These are phyloP conservation scores for Curvularia hawaiiensis DNA, from an alignment of 2,329 filamentous ascomycete genomes.

Conservation along the genomic window DNA sequence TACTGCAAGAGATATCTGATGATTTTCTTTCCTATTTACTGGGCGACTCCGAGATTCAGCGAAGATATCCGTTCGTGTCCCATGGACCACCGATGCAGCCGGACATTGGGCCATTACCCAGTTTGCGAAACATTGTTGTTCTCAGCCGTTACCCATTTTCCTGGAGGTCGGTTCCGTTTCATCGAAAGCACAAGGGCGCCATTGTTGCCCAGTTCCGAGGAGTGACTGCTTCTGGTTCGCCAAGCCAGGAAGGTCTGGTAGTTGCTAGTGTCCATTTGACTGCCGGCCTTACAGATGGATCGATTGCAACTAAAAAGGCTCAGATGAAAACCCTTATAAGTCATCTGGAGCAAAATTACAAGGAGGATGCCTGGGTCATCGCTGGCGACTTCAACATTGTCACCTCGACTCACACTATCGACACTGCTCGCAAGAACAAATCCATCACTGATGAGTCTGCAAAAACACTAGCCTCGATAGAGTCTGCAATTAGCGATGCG, in stretches of 20 bases:
- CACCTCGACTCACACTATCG: slow-evolving; percentile 63
- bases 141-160: slow-evolving; percentile 61
- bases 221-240: slow-evolving; percentile 36
- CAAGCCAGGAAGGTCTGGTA: slow-evolving; percentile 46
- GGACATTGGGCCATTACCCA: slow-evolving; percentile 62
- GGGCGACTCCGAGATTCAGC: slow-evolving; percentile 51
- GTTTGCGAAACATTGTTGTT: slow-evolving; percentile 65
- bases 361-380: slow-evolving; percentile 59
- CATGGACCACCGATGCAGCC: slow-evolving; percentile 61
- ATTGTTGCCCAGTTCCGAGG: slow-evolving; percentile 54
- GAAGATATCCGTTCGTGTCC: slow-evolving; percentile 61
- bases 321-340: slow-evolving; percentile 60
- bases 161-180: slow-evolving; percentile 62
- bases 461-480: slow-evolving; percentile 53
- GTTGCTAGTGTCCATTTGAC: slow-evolving; percentile 67
- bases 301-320: slow-evolving; percentile 61
- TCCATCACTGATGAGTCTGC: slow-evolving; percentile 59
- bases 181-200: slow-evolving; percentile 63
- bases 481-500: slow-evolving; percentile 52
- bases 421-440: slow-evolving; percentile 58
- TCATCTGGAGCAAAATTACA: slow-evolving; percentile 53
- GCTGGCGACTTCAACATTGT: slow-evolving; percentile 70
- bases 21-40: slow-evolving; percentile 65
- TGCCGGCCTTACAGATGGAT: slow-evolving; percentile 63
- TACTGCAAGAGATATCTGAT: slow-evolving; percentile 69